Base-by-base conservation (phyloP, 805 yeast species). In the Candida ortonii region DNA sequence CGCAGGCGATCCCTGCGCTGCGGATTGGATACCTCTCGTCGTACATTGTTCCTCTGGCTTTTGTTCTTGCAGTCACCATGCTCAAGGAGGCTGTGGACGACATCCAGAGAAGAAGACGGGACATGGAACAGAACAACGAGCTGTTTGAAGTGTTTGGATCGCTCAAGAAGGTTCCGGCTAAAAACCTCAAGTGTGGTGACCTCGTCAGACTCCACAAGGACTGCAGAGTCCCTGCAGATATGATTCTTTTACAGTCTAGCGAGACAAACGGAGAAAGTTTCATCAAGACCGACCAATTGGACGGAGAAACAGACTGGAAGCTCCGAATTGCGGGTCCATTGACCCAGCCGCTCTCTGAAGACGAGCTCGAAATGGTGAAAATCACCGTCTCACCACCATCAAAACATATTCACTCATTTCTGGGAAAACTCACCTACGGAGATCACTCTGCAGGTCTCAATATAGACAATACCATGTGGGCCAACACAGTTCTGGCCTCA, bases 221-320 rank as follows among this genome's bases (percentile, higher is more conserved):
- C 52, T 78, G 75, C 38, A 74, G 98, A 35, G 76, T 93, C 2
- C 99, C 99, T 0, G 97, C 98, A 1, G 99, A 93, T 59, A 71
- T 88, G 78, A 65, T 93, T 6, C 61, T 93, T 17, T 62, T 93
- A 27, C 94, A 86, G 54, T 80, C 96, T 1, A 79, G 87, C 37
- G 96, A 86, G 54, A 61, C 66, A 3, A 69, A 73, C 3, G 97
- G 96, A 6, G 99, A 93, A 54, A 73, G 89, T 2, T 93, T 94
- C 52, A 85, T 93, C 45, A 84, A 95, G 51, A 93, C 99, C 1
- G 99, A 93, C 65, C 99, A 93, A 62, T 68, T 93, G 32, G 99
- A 93, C 60, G 99, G 99, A 55, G 99, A 93, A 60, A 93, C 99
- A 5, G 99, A 93, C 63, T 93, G 99, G 99, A 93, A 93, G 58